Evolutionary conservation across 148 eudicot species (phyloP), one percentile per base, ranked within the genome.

Genomic region (Chenopodium album): DNA sequence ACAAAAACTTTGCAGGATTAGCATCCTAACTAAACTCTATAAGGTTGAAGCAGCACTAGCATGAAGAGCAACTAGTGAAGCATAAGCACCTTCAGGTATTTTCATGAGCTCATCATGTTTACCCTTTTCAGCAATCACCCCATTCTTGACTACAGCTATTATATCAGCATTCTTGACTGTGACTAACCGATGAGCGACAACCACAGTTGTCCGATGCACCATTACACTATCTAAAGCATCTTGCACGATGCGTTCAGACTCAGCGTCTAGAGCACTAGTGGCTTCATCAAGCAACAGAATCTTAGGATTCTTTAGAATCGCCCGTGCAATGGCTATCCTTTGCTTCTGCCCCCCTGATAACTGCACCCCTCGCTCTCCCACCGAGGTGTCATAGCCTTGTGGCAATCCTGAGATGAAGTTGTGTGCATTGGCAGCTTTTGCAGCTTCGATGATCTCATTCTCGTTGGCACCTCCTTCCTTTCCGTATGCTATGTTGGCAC

Each of bases 331-430:
- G 50, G 98, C 97, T 1, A 95, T 87, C 52, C 98, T 76, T 56
- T 93, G 97, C 82, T 93, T 95, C 65, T 95, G 96, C 0, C 98
- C 98, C 0, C 98, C 98, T 0, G 97, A 93, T 3, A 95, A 70
- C 72, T 95, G 98, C 0, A 89, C 87, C 22, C 98, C 97, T 77
- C 95, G 63, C 32, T 95, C 95, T 2, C 98, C 97, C 1, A 93
- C 97, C 1, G 80, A 86, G 2, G 97, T 95, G 54, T 90, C 92
- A 32, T 91, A 95, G 1, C 96, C 96, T 1, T 84, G 88, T 0
- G 98, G 94, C 62, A 95, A 80, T 10, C 78, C 85, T 16, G 94
- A 90, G 72, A 95, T 93, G 88, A 93, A 95, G 81, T 73, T 83
- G 87, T 95, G 92, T 0, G 97, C 98, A 72, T 95, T 93, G 29